Percentiles rank a stretch among this genome's conserved stretches.
Evolutionary conservation across 73 alveolate species (phyloP).

Genomic region (Paramecium tetraurelia): DNA sequence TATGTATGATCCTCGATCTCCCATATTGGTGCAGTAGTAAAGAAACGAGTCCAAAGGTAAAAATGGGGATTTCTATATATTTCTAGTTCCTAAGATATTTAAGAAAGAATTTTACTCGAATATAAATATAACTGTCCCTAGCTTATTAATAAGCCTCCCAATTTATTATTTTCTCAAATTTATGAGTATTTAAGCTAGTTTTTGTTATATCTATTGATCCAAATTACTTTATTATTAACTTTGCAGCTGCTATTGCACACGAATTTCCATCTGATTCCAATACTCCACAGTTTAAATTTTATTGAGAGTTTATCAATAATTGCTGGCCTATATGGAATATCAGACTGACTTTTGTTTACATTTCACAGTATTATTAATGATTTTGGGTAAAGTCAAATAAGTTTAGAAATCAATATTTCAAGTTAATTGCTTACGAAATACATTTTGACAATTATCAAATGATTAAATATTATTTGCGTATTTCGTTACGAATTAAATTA

Average conservation of each 20-base stretch:
- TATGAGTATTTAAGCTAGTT: background rate
- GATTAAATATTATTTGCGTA: background rate
- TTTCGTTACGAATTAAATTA: background rate
- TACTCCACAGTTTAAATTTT: background rate
- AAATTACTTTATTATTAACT: background rate
- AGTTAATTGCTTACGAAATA: background rate
- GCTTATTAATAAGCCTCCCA: background rate
- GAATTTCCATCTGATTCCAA: background rate
- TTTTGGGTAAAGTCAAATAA: background rate
- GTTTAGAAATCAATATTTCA: background rate
- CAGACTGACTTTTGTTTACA: background rate
- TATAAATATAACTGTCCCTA: background rate
- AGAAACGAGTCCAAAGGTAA: constrained; percentile 34
- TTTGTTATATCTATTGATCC: background rate
- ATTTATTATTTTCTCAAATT: background rate
- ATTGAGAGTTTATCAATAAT: background rate
- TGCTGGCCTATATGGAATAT: background rate
- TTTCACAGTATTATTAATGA: background rate
- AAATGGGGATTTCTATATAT: background rate
- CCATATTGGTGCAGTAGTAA: constrained; percentile 26
- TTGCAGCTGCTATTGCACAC: constrained; percentile 17
- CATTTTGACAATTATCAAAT: background rate
- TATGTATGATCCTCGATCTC: background rate
- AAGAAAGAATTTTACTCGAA: background rate
- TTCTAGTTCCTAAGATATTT: background rate